Conservation (phyloP, 2,329 filamentous ascomycete species). For the Fusarium chaquense region DNA sequence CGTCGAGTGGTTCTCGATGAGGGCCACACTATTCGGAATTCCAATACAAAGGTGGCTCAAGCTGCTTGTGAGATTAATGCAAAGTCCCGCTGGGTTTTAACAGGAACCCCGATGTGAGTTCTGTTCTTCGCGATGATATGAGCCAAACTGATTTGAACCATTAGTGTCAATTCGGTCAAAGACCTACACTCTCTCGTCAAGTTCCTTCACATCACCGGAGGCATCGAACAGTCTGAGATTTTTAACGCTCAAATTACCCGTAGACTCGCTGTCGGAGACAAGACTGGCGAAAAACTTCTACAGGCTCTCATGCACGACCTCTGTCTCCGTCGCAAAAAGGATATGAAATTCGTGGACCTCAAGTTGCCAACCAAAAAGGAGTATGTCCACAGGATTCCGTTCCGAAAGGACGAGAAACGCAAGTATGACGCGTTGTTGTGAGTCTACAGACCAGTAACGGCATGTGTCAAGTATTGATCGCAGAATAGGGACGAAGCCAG, state of each 20-base stretch:
- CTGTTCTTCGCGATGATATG: too few relatives aligned
- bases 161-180: constrained; percentile 78
- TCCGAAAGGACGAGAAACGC: constrained; percentile 77
- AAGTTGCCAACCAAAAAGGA: constrained; percentile 82
- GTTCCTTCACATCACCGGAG: constrained; percentile 81
- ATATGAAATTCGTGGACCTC: constrained; percentile 89
- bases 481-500: constrained; percentile 74
- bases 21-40: constrained; percentile 85
- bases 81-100: constrained; percentile 81
- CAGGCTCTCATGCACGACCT: constrained; percentile 84
- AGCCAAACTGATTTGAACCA: constrained; percentile 44
- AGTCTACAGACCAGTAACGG: constrained; percentile 44
- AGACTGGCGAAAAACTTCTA: constrained; percentile 71
- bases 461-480: background rate
- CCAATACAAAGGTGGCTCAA: constrained; percentile 76
- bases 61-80: constrained; percentile 76
- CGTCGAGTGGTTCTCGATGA: constrained; percentile 84
- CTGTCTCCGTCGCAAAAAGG: constrained; percentile 84
- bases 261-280: constrained; percentile 70
- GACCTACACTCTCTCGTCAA: constrained; percentile 85
- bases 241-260: constrained; percentile 75
- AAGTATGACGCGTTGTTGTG: constrained; percentile 81
- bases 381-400: constrained; percentile 79
- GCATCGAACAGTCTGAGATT: constrained; percentile 77
- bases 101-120: constrained; percentile 81